Percentiles rank a stretch among this genome's conserved stretches.
phyloP scores from a whole-genome alignment of 371 early-diverging fungal genomes.

The Mucor mucedo region DNA sequence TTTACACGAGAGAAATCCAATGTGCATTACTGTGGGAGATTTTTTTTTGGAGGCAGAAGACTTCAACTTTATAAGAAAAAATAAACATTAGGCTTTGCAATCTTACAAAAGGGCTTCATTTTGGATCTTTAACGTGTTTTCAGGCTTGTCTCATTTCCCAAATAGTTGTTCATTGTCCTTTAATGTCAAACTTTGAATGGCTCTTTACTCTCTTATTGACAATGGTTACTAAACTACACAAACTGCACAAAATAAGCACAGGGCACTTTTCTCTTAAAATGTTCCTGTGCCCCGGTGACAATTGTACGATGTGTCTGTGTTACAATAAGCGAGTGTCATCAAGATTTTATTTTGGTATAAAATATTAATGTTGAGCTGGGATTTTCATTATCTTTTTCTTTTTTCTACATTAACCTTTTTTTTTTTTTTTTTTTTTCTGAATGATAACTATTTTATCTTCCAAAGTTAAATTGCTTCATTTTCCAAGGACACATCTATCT shows the following conservation, averaged over 20 bases:
- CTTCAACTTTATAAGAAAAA: too few relatives aligned
- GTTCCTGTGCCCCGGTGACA: background rate
- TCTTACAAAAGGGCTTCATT: too few relatives aligned
- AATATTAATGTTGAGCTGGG: background rate
- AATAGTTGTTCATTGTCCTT: too few relatives aligned
- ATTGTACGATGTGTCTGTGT: background rate
- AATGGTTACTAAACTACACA: background rate
- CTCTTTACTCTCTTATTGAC: too few relatives aligned
- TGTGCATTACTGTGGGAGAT: too few relatives aligned
- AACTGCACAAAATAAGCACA: background rate
- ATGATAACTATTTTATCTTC: constrained; percentile 56
- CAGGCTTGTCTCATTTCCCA: too few relatives aligned
- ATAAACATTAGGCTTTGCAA: too few relatives aligned
- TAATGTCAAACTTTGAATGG: too few relatives aligned
- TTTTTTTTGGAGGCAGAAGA: too few relatives aligned
- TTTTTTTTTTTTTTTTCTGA: background rate
- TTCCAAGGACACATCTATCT: constrained; percentile 43
- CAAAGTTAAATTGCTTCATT: constrained; percentile 53
- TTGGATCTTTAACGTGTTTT: too few relatives aligned
- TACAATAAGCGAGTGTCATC: background rate
- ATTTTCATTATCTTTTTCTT: constrained; percentile 8
- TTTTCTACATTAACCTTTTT: background rate
- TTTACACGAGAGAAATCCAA: too few relatives aligned
- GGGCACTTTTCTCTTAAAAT: background rate
- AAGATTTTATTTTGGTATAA: background rate